Percentiles rank a stretch among this genome's conserved stretches.
phyloP scores from a whole-genome alignment of 768 basidiomycete genomes.

The Mycena alexandri region DNA sequence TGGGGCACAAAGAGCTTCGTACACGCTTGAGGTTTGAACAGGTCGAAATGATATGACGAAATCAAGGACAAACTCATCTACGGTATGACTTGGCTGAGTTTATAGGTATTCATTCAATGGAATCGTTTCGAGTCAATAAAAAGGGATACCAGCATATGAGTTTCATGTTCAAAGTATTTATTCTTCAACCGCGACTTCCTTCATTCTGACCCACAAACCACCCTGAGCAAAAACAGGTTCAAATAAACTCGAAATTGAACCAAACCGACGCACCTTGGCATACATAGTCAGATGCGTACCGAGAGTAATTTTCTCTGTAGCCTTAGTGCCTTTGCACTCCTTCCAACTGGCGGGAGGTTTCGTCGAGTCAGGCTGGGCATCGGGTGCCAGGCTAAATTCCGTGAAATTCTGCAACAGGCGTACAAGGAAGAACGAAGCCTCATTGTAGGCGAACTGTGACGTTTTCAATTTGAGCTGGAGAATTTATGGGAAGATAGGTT shows the following conservation, averaged over 20 bases:
- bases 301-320: conserved; percentile 45
- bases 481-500: too few relatives aligned
- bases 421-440: conserved; percentile 12
- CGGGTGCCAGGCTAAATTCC: not conserved
- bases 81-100: too few relatives aligned
- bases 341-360: not conserved
- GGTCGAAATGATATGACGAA: too few relatives aligned
- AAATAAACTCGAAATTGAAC: conserved; percentile 16
- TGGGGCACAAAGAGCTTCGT: too few relatives aligned
- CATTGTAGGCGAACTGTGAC: conserved; percentile 12
- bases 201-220: conserved; percentile 46
- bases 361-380: not conserved
- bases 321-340: conserved; percentile 37
- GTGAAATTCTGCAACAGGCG: conserved; percentile 8
- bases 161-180: too few relatives aligned
- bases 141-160: too few relatives aligned
- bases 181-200: conserved; percentile 24
- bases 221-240: conserved; percentile 28
- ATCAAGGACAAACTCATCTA: too few relatives aligned
- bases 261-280: conserved; percentile 42
- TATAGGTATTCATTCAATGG: too few relatives aligned
- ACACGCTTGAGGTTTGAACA: too few relatives aligned
- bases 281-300: conserved; percentile 54
- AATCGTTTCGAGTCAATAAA: too few relatives aligned
- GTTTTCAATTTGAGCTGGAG: too few relatives aligned